Evolutionary conservation across 2,329 filamentous ascomycete species (phyloP).

Genomic region (Escovopsis weberi): DNA sequence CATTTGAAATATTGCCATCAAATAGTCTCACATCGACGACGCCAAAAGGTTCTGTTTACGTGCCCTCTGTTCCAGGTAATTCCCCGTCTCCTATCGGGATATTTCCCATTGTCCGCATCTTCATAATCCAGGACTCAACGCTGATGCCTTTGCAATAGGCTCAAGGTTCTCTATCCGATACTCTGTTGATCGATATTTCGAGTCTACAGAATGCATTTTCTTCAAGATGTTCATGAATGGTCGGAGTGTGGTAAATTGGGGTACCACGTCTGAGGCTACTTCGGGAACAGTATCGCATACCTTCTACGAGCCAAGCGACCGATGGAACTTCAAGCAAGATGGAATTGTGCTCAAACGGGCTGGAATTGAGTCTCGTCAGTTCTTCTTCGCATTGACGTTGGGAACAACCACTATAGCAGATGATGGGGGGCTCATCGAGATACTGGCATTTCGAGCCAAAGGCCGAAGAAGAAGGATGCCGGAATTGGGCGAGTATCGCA

Average conservation of each 20-base stretch:
- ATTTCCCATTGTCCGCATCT: not conserved
- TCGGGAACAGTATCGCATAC: slow-evolving; percentile 29
- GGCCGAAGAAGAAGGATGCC: slow-evolving; percentile 29
- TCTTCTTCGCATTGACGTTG: slow-evolving; percentile 30
- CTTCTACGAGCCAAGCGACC: slow-evolving; percentile 32
- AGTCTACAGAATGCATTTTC: slow-evolving; percentile 28
- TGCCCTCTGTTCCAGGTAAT: slow-evolving; percentile 39
- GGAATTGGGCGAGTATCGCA: slow-evolving; percentile 27
- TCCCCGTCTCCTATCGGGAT: not conserved
- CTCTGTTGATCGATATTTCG: slow-evolving; percentile 20
- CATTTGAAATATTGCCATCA: slow-evolving; percentile 1
- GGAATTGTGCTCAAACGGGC: slow-evolving; percentile 18
- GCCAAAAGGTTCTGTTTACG: slow-evolving; percentile 38
- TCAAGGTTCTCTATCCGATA: slow-evolving; percentile 40
- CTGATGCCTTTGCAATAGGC: slow-evolving; percentile 19
- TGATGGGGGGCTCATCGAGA: slow-evolving; percentile 41
- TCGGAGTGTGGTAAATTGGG: slow-evolving; percentile 36
- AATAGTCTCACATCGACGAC: slow-evolving; percentile 8
- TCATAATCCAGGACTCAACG: not conserved
- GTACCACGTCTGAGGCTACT: slow-evolving; percentile 24
- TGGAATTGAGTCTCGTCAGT: slow-evolving; percentile 34
- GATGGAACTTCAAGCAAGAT: slow-evolving; percentile 25
- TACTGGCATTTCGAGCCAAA: slow-evolving; percentile 37
- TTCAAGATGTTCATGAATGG: slow-evolving; percentile 44
- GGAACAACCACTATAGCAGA: slow-evolving; percentile 26